Evolutionary conservation across 2,329 filamentous ascomycete species (phyloP).

Genomic region (Scedosporium minutisporum): DNA sequence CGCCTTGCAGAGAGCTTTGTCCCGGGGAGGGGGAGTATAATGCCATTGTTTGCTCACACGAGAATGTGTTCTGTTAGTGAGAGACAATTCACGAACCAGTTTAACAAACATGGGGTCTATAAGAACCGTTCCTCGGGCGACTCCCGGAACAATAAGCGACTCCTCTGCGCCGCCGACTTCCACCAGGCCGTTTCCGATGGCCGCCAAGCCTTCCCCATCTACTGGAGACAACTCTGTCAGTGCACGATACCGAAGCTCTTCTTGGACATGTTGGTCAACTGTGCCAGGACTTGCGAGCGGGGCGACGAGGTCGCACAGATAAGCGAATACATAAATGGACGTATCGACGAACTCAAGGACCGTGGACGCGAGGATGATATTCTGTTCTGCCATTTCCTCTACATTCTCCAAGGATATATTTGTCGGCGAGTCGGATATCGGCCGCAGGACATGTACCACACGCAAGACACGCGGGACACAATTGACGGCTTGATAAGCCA

Average conservation of each 20-base stretch:
- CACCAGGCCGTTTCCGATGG: not conserved
- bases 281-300: not conserved
- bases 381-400: not conserved
- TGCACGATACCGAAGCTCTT: not conserved
- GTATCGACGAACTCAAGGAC: not conserved
- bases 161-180: not conserved
- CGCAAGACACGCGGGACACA: not conserved
- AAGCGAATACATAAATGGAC: not conserved
- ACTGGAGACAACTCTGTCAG: not conserved
- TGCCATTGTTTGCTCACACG: not conserved
- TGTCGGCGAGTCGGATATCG: not conserved
- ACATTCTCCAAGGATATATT: not conserved
- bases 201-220: not conserved
- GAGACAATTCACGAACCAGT: not conserved
- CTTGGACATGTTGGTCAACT: not conserved
- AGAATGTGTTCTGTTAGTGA: not conserved
- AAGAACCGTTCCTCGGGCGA: not conserved
- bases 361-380: not conserved
- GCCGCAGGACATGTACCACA: not conserved
- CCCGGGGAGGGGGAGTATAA: not conserved
- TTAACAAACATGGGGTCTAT: not conserved
- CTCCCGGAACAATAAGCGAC: not conserved
- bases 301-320: not conserved
- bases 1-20: not conserved
- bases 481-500: not conserved